phyloP scores from a whole-genome alignment of 2,329 filamentous ascomycete genomes.

The Trichothecium sympodiale region DNA sequence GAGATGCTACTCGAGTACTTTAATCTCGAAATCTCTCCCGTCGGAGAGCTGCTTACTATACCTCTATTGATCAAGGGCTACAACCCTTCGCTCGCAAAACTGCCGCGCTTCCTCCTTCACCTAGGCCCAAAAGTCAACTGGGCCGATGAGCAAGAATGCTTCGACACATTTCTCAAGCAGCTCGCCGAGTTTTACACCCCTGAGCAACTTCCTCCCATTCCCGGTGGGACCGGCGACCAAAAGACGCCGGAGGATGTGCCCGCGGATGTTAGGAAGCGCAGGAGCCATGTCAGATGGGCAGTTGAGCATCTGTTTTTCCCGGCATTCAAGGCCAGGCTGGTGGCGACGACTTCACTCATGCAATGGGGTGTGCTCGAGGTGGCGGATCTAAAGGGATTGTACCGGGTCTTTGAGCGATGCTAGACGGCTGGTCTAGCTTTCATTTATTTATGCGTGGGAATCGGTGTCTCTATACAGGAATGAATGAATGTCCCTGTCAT shows the following conservation, averaged over 20 bases:
- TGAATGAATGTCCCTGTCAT: too few relatives aligned
- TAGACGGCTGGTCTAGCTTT: too few relatives aligned
- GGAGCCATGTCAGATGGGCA: conserved; percentile 59
- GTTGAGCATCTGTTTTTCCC: conserved; percentile 86
- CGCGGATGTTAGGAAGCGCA: conserved; percentile 43
- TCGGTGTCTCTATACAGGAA: too few relatives aligned
- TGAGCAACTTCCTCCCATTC: conserved; percentile 58
- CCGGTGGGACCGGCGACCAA: conserved; percentile 19
- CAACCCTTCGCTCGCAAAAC: conserved; percentile 71
- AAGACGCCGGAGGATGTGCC: conserved; percentile 29
- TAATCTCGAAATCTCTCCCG: conserved; percentile 66
- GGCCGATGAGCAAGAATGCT: conserved; percentile 75
- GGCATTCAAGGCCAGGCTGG: conserved; percentile 69
- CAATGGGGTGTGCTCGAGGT: conserved; percentile 70
- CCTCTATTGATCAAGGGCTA: conserved; percentile 86
- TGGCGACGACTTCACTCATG: conserved; percentile 71
- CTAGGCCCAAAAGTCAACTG: conserved; percentile 85
- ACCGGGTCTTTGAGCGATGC: conserved; percentile 90
- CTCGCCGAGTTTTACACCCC: conserved; percentile 85
- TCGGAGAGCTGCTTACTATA: conserved; percentile 67
- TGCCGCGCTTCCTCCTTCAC: conserved; percentile 78
- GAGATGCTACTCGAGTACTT: conserved; percentile 95
- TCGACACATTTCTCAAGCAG: conserved; percentile 74
- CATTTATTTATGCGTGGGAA: too few relatives aligned
- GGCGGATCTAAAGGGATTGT: conserved; percentile 84